Conservation (phyloP, 176 grass and related monocot species). For the Aegilops bicornis region DNA sequence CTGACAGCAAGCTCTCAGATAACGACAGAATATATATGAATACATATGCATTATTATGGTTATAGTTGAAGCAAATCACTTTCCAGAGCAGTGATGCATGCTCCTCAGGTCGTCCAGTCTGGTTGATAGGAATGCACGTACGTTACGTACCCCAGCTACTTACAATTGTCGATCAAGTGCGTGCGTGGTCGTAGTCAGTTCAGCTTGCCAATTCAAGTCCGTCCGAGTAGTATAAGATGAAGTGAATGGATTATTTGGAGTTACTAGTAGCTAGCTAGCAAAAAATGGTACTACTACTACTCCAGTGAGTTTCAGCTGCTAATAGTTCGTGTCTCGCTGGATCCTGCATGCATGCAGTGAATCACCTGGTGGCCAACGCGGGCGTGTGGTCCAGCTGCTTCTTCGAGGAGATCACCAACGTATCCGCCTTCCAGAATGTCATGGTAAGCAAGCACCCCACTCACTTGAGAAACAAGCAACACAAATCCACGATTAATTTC, state of each 20-base stretch:
- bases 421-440: constrained; percentile 71
- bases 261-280: neutral
- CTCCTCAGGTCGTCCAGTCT: neutral
- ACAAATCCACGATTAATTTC: neutral
- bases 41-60: neutral
- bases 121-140: neutral
- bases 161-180: neutral
- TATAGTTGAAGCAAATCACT: neutral
- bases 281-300: neutral
- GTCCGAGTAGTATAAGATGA: neutral
- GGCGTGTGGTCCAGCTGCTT: constrained; percentile 81
- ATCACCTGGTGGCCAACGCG: constrained; percentile 88
- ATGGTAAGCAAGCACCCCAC: constrained; percentile 42
- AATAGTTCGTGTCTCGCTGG: too few species aligned
- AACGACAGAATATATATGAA: too few species aligned
- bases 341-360: constrained; percentile 42
- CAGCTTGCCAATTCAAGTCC: neutral
- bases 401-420: constrained; percentile 88
- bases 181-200: neutral
- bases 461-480: too few species aligned
- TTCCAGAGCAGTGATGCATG: neutral
- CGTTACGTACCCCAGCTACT: neutral
- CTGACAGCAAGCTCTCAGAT: neutral
- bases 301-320: too few species aligned
- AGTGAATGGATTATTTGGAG: neutral